phyloP scores from a whole-genome alignment of 306 rosid genomes.

The Macrotyloma uniflorum region DNA sequence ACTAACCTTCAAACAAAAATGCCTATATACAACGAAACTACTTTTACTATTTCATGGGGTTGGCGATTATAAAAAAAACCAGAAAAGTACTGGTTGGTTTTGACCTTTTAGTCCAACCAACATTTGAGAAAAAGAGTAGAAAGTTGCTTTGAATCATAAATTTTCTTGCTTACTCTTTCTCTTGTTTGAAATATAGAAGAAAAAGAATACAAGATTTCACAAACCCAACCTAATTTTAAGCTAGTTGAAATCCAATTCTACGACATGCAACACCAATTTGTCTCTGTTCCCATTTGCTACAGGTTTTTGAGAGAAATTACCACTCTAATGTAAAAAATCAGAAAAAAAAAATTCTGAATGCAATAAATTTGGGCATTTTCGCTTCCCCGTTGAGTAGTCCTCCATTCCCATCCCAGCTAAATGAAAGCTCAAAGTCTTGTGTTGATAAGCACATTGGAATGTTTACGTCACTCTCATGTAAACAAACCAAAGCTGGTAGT shows the following conservation, averaged over 20 bases:
- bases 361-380: neutral
- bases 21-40: neutral
- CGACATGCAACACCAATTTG: neutral
- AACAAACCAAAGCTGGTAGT: constrained; percentile 33
- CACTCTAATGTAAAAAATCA: constrained; percentile 11
- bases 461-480: constrained; percentile 16
- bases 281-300: neutral
- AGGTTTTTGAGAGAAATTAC: constrained; percentile 23
- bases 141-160: neutral
- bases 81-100: neutral
- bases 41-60: neutral
- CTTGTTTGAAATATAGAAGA: neutral
- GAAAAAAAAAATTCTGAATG: constrained; percentile 19
- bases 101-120: neutral
- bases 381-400: constrained; percentile 7
- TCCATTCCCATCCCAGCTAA: constrained; percentile 28
- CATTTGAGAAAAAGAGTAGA: neutral
- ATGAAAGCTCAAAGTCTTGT: constrained; percentile 9
- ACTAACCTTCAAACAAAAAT: neutral
- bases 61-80: neutral
- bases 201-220: neutral
- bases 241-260: constrained; percentile 2
- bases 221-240: neutral
- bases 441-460: constrained; percentile 19
- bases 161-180: neutral